phyloP scores from a whole-genome alignment of 2,329 filamentous ascomycete species.

The Diatrype stigma region DNA sequence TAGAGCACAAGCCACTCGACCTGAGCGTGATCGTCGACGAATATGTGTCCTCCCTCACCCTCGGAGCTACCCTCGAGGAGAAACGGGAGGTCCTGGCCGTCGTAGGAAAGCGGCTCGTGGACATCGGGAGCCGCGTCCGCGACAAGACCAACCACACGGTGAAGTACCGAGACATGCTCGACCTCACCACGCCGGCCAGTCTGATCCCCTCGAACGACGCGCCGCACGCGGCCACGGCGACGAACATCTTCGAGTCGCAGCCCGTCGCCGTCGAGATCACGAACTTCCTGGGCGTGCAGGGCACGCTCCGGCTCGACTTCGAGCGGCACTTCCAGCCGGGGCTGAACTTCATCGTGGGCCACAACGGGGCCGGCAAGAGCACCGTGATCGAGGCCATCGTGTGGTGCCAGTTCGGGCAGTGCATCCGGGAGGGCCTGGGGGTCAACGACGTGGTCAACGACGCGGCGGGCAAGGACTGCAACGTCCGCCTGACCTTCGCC shows the following conservation, averaged over 20 bases:
- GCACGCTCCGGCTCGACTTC: conserved; percentile 24
- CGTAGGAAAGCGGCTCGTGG: conserved; percentile 15
- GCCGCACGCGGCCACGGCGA: not conserved
- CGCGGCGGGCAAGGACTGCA: conserved; percentile 21
- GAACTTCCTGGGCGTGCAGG: conserved; percentile 31
- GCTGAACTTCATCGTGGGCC: conserved; percentile 25
- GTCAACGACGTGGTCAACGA: conserved; percentile 30
- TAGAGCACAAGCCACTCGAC: conserved; percentile 10
- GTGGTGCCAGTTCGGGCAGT: conserved; percentile 31
- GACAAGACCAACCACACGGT: conserved; percentile 1
- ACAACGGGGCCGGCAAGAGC: conserved; percentile 30
- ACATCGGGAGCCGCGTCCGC: conserved; percentile 3
- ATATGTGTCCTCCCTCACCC: conserved; percentile 12
- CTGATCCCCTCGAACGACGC: not conserved
- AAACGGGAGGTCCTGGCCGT: conserved; percentile 6
- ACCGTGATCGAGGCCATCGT: conserved; percentile 29
- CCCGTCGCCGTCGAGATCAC: conserved; percentile 23
- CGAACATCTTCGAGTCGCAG: conserved; percentile 22
- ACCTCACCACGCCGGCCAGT: conserved; percentile 4
- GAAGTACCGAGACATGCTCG: conserved; percentile 12
- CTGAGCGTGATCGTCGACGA: conserved; percentile 8
- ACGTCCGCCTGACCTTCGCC: conserved; percentile 24
- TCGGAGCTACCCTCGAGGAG: conserved; percentile 9
- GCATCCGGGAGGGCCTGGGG: conserved; percentile 23
- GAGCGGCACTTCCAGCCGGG: conserved; percentile 18